Conservation (phyloP, 2,329 filamentous ascomycete genomes). For the Ophiocordyceps camponoti-saundersi region DNA sequence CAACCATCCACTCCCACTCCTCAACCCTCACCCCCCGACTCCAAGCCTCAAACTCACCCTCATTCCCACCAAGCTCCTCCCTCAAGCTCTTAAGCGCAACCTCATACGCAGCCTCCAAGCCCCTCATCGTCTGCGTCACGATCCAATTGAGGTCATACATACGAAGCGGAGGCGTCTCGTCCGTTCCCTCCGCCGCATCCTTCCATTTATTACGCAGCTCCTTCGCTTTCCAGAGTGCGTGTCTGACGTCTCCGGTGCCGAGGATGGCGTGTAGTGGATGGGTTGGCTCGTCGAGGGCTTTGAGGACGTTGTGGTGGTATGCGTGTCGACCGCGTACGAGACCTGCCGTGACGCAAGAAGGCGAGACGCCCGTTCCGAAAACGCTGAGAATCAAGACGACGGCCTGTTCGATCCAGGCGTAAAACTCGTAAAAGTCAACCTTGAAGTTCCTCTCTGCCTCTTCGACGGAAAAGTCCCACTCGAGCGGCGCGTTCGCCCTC, state of each 20-base stretch:
- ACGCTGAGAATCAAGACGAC: slow-evolving; percentile 50
- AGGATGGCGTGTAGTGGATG: slow-evolving; percentile 41
- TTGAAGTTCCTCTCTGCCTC: slow-evolving; percentile 56
- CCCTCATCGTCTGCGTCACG: slow-evolving; percentile 35
- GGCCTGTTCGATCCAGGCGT: slow-evolving; percentile 54
- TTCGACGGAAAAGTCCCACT: slow-evolving; percentile 15
- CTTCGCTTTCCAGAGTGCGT: slow-evolving; percentile 48
- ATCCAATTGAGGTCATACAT: slow-evolving; percentile 47
- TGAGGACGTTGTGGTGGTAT: slow-evolving; percentile 55
- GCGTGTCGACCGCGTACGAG: slow-evolving; percentile 23
- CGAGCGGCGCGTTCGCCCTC: slow-evolving; percentile 24
- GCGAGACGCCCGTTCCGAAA: slow-evolving; percentile 35
- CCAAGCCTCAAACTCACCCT: slow-evolving; percentile 11
- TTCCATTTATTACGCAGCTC: slow-evolving; percentile 60
- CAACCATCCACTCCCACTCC: slow-evolving; percentile 23
- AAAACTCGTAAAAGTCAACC: slow-evolving; percentile 63
- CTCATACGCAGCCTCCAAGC: slow-evolving; percentile 39
- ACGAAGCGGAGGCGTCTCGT: slow-evolving; percentile 24
- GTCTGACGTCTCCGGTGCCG: slow-evolving; percentile 34
- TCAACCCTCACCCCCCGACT: slow-evolving; percentile 5
- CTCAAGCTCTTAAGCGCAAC: slow-evolving; percentile 30
- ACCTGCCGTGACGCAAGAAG: background rate
- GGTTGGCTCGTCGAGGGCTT: slow-evolving; percentile 35
- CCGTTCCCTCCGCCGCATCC: slow-evolving; percentile 33
- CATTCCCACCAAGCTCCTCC: slow-evolving; percentile 22